A percentile compares a stretch with the other conserved stretches of the same genome.
Conservation (phyloP, 2,329 filamentous ascomycete species). For the Laburnicola sp. region DNA sequence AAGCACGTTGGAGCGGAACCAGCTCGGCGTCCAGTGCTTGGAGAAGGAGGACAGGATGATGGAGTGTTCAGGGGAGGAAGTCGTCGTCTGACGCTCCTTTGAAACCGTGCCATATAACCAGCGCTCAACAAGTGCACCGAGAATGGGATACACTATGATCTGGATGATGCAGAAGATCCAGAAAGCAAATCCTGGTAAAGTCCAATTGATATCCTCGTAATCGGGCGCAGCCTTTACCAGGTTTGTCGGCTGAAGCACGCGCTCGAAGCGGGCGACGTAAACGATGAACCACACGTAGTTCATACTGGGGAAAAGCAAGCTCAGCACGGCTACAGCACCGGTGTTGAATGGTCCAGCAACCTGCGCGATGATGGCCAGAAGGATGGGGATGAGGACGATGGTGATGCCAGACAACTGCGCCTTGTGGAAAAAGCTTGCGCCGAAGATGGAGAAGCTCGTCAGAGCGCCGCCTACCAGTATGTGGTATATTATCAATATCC, state of each 20-base stretch:
- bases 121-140: slow-evolving; percentile 75
- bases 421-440: slow-evolving; percentile 81
- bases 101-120: slow-evolving; percentile 74
- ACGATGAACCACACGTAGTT: slow-evolving; percentile 84
- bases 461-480: slow-evolving; percentile 76
- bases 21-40: slow-evolving; percentile 73
- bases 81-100: slow-evolving; percentile 50
- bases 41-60: slow-evolving; percentile 73
- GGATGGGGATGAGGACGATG: slow-evolving; percentile 69
- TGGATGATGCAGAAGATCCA: slow-evolving; percentile 79
- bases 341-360: slow-evolving; percentile 66
- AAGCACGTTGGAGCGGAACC: slow-evolving; percentile 57
- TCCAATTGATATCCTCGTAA: slow-evolving; percentile 54
- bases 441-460: slow-evolving; percentile 78
- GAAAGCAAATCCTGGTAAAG: slow-evolving; percentile 71
- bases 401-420: slow-evolving; percentile 86
- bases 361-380: slow-evolving; percentile 82
- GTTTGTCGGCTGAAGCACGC: slow-evolving; percentile 61
- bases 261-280: slow-evolving; percentile 76
- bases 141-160: slow-evolving; percentile 73
- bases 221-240: slow-evolving; percentile 63
- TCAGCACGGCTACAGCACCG: slow-evolving; percentile 68
- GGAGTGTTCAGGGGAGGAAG: slow-evolving; percentile 52
- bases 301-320: slow-evolving; percentile 81
- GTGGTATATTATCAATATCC: slow-evolving; percentile 62